Evolutionary conservation across 2,329 filamentous ascomycete species (phyloP), one percentile per base, ranked within the genome.

Genomic region (Clonostachys chloroleuca): DNA sequence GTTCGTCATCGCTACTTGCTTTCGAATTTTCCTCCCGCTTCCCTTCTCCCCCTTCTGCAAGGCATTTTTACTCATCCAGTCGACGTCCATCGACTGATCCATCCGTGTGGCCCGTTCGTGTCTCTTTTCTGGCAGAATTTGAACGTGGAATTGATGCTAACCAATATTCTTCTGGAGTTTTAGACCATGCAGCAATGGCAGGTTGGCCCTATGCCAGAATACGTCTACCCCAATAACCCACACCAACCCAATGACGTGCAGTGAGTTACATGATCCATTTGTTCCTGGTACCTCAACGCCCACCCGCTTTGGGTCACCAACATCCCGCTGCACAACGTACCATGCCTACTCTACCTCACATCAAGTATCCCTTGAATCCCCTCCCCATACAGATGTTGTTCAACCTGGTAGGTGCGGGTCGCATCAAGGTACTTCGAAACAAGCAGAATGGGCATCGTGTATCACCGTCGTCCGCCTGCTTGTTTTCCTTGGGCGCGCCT

Each of bases 101-200:
- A 30, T 30, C 24, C 24, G 24, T 30, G 24, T 30, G 24, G 24
- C 24, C 24, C 24, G 24, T 30, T 30, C 24, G 24, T 30, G 24
- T 30, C 24, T n/a, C 37, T n/a, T 40, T 40, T 13, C 37, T n/a
- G 14, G 10, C 12, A 42, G 13, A 13, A 18, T 14, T 17, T 42
- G 9, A 17, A 42, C 42, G 42, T 37, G 12, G 24, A 30, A 10
- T 30, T 30, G 9, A 30, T 30, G 10, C 24, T 30, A 30, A 30
- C 9, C 24, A 30, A 24, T 24, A 24, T 24, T 20, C 40, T 13
- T 16, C 43, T 16, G 34, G 34, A 16, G 12, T 40, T 52, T 54
- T 51, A 79, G 75, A 75, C 66, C 67, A 81, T 81, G 77, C 74
- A 81, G 70, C 76, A 80, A 67, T 81, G 77, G 77, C 75, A 80